A percentile compares a stretch with the other conserved stretches of the same genome.
These are phyloP conservation scores for Phaeosphaeria sp. DNA, from an alignment of 2,329 filamentous ascomycete species.

Conservation along the genomic window DNA sequence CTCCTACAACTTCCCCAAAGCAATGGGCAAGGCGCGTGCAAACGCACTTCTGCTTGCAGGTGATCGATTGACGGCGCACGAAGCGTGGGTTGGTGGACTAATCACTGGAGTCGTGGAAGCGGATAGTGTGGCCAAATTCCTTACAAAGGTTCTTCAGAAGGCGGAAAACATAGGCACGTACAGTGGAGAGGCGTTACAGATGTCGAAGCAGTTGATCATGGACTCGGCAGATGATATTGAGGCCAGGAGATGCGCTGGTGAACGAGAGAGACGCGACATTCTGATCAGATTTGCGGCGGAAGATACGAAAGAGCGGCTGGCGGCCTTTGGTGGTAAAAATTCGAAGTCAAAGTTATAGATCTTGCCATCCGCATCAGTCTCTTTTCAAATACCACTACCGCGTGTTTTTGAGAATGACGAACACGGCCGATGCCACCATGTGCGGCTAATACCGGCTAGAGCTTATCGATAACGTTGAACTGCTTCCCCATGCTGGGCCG, in stretches of 20 bases:
- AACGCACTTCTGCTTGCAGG: slow-evolving; percentile 24
- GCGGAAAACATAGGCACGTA: slow-evolving; percentile 20
- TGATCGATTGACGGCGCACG: slow-evolving; percentile 19
- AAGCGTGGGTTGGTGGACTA: slow-evolving; percentile 21
- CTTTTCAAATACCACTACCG: no score
- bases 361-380: not conserved
- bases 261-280: slow-evolving; percentile 21
- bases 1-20: slow-evolving; percentile 21
- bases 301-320: slow-evolving; percentile 19
- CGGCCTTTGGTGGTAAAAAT: slow-evolving; percentile 16
- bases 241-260: slow-evolving; percentile 14
- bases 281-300: slow-evolving; percentile 14
- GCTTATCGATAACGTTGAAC: slow-evolving; percentile 3
- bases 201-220: slow-evolving; percentile 19
- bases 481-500: not conserved
- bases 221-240: slow-evolving; percentile 15
- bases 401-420: not conserved
- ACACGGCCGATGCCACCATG: slow-evolving; percentile 1
- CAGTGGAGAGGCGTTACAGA: slow-evolving; percentile 17
- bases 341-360: slow-evolving; percentile 13
- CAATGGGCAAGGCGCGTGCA: slow-evolving; percentile 21
- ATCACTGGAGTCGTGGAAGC: slow-evolving; percentile 21
- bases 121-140: slow-evolving; percentile 11
- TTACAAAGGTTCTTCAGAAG: slow-evolving; percentile 16
- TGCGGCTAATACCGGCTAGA: slow-evolving; percentile 24